Base-by-base conservation (phyloP, 805 yeast species). In the Candida parachauliodes region DNA sequence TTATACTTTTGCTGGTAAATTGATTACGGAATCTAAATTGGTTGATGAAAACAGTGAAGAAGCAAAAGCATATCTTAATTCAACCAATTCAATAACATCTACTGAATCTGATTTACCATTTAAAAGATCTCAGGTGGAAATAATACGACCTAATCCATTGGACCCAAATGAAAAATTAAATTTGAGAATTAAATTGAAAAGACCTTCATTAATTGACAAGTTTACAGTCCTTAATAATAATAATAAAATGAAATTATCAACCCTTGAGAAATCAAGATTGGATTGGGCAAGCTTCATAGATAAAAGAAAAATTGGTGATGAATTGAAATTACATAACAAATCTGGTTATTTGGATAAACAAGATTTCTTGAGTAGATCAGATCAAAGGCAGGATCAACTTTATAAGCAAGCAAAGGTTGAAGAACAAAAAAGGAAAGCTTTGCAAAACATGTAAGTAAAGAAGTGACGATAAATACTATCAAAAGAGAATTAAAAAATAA, bases 201-300 rank as follows among this genome's bases (percentile, higher is more conserved):
- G 95, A 46, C 82, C 85, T 3, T 80, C 91, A 18, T 62, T 87
- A 21, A 63, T 88, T 6, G 89, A 85, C 54, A 86, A 82, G 40
- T 88, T 88, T 25, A 74, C 88, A 32, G 66, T 77, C 30, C 74
- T 81, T 8, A 70, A 84, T 2, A 62, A 65, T 11, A n/a, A n/a
- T n/a, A 77, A 82, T 45, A 79, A 86, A 22, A 60, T 48, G 48
- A 91, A 88, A 55, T 69, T 93, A 44, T 85, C 95, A 17, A 93
- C 98, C 0, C 66, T 93, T 46, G 98, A 93, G 56, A 93, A 93
- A 60, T 85, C 95, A 1, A 70, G 95, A 45, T 69, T 93, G 35
- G 98, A 93, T 60, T 93, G 98, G 95, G 94, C 95, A 1, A 78
- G 85, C 32, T 88, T 85, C 62, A 96, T 93, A 21, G 97, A 91